Evolutionary conservation across 768 basidiomycete species (phyloP), one percentile per base, ranked within the genome.

Genomic region (Boletellus ananiceps): DNA sequence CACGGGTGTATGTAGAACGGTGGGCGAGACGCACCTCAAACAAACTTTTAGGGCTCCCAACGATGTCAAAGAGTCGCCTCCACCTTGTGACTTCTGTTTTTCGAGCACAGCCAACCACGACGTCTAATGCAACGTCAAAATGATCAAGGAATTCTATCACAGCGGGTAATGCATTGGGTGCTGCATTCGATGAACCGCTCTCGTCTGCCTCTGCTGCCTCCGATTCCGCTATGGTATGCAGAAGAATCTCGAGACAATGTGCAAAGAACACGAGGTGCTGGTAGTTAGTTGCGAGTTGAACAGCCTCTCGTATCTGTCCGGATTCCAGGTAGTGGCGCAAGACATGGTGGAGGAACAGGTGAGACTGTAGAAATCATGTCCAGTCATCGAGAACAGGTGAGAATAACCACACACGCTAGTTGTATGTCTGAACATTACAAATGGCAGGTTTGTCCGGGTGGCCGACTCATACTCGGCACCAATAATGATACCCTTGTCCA

Each of bases 401-500:
- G 14, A 43, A 40, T 33, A 23, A 36, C 18, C 19, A 72, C 87
- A 56, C 58, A 94, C 93, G 57, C 86, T 92, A 0, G 93, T 96
- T 16, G 87, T 80, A 67, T 95, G 88, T 44, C 93, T 80, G 70
- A 95, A 97, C 72, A 94, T 85, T 13, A 87, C 84, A 63, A 96
- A 96, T 2, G 93, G 82, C 8, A 97, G 71, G 49, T 84, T 88
- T 21, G 76, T 70, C 46, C 89, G 78, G 14, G 84, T 76, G 3
- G 82, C 84, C 3, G 82, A 80, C 66, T 99, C 95, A 49, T 93
- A 82, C 56, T 97, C 94, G 23, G 88, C 90, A 8, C 95, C 95
- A 57, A 97, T 93, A 55, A 99, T 93, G 57, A 99, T 96, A 1
- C 94, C 95, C 63, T 97, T 99, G 67, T 97, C 94, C 93, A 98